Evolutionary conservation across 2,329 filamentous ascomycete species (phyloP).

Genomic region (Alternaria consortialis): DNA sequence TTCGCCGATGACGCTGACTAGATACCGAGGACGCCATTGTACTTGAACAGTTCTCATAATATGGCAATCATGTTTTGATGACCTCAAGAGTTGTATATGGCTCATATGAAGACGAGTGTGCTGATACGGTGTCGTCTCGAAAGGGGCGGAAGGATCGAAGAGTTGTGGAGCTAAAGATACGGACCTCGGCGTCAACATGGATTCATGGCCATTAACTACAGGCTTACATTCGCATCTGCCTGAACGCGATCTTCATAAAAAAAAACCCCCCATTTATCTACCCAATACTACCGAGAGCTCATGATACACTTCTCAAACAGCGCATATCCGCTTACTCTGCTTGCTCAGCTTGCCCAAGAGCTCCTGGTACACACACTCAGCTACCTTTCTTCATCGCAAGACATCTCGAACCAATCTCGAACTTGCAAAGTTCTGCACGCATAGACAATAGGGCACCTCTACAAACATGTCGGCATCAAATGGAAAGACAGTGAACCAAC

Average conservation of each 20-base stretch:
- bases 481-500: neutral
- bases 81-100: too few species aligned
- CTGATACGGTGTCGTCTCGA: neutral
- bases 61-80: too few species aligned
- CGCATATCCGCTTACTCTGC: neutral
- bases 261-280: neutral
- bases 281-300: neutral
- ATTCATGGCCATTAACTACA: neutral
- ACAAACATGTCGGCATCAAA: neutral
- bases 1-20: too few species aligned
- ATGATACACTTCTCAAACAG: neutral
- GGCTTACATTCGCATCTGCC: neutral
- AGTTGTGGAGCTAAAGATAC: neutral
- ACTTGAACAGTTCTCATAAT: too few species aligned
- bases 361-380: neutral
- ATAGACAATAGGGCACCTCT: neutral
- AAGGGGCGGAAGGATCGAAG: neutral
- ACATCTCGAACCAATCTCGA: neutral
- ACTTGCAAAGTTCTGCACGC: neutral
- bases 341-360: neutral
- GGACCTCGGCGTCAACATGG: neutral
- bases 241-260: neutral
- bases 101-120: neutral
- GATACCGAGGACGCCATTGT: too few species aligned
- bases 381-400: neutral